A percentile compares a stretch with the other conserved stretches of the same genome.
phyloP scores from a whole-genome alignment of 441 rosid species.

The Croton setiger region DNA sequence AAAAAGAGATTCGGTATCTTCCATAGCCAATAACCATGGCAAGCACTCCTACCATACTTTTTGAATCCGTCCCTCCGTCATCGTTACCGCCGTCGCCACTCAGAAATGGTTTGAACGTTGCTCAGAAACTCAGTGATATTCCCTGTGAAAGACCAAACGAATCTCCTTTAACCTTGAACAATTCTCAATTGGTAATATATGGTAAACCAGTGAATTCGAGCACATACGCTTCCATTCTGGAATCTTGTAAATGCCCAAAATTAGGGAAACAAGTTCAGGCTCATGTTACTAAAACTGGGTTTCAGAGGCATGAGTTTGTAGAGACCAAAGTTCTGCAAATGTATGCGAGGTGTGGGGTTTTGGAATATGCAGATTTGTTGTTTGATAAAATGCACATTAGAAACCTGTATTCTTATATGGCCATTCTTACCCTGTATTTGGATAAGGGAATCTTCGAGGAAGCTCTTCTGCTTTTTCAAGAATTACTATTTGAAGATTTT shows the following conservation, averaged over 20 bases:
- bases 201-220: conserved; percentile 30
- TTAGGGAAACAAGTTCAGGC: conserved; percentile 46
- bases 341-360: conserved; percentile 34
- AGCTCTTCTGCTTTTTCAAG: conserved; percentile 30
- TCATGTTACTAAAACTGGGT: conserved; percentile 40
- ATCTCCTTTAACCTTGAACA: not conserved
- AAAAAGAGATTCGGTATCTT: no score
- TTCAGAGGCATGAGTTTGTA: conserved; percentile 37
- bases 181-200: conserved; percentile 18
- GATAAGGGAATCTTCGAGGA: conserved; percentile 35
- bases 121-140: not conserved
- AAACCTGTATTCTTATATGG: conserved; percentile 44
- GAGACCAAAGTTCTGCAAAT: conserved; percentile 49
- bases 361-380: conserved; percentile 35
- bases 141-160: conserved; percentile 13
- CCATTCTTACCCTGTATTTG: conserved; percentile 33
- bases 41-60: not conserved
- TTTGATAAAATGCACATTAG: conserved; percentile 48
- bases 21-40: not conserved
- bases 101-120: not conserved
- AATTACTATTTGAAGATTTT: conserved; percentile 29
- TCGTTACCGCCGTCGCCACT: not conserved
- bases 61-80: not conserved
- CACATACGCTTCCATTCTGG: conserved; percentile 41
- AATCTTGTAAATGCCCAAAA: conserved; percentile 35